phyloP scores from a whole-genome alignment of 257 asterid genomes.

The Nicotiana attenuata region DNA sequence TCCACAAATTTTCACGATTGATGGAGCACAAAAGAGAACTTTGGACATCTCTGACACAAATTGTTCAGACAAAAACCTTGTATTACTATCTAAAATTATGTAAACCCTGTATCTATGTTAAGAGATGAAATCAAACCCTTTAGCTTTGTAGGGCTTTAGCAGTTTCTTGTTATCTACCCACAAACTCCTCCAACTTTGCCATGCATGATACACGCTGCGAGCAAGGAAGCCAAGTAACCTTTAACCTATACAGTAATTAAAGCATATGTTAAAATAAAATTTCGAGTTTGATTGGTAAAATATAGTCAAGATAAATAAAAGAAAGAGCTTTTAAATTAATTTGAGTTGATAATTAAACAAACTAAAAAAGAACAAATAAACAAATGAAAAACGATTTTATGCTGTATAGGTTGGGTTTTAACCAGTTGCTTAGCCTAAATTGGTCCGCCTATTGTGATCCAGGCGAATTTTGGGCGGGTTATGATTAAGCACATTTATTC shows the following conservation, averaged over 20 bases:
- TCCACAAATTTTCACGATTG: background rate
- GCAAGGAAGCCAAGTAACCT: background rate
- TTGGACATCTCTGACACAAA: background rate
- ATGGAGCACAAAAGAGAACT: background rate
- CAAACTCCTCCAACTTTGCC: background rate
- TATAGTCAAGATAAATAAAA: background rate
- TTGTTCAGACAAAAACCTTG: background rate
- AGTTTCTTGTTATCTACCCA: background rate
- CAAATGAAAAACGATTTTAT: background rate
- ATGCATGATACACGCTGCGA: conserved; percentile 1
- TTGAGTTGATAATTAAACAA: background rate
- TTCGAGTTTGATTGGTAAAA: background rate
- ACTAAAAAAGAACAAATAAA: background rate
- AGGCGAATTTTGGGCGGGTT: background rate
- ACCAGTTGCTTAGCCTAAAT: background rate
- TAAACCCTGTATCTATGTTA: background rate
- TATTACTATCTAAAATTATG: conserved; percentile 1
- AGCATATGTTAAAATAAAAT: too few species aligned
- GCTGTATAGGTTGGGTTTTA: background rate
- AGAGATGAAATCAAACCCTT: background rate
- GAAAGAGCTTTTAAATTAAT: background rate
- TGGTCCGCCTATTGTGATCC: background rate
- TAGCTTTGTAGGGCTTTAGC: background rate
- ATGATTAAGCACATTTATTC: background rate
- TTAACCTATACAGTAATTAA: background rate